A percentile compares a stretch with the other conserved stretches of the same genome.
phyloP scores from a whole-genome alignment of 83 land plant genomes.

The Diphasiastrum complanatum region DNA sequence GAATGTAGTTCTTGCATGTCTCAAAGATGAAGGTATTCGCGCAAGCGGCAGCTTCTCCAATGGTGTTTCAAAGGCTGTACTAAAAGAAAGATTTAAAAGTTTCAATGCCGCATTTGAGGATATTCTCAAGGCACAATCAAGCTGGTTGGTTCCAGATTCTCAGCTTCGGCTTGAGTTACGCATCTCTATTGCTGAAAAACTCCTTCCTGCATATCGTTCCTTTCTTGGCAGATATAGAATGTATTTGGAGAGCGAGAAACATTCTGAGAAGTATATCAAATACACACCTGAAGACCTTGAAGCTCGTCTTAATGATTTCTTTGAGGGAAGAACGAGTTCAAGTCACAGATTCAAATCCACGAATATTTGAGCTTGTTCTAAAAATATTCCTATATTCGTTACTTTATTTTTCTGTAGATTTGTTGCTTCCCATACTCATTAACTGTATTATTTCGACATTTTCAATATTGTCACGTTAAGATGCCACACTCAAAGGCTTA shows the following conservation, averaged over 20 bases:
- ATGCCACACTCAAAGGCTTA: too few species aligned
- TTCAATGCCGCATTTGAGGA: conserved; percentile 74
- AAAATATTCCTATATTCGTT: too few species aligned
- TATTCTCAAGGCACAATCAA: conserved; percentile 47
- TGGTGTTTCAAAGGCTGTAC: conserved; percentile 48
- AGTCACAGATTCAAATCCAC: too few species aligned
- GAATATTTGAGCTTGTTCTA: too few species aligned
- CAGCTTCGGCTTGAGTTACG: conserved; percentile 63
- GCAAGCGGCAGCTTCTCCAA: conserved; percentile 30
- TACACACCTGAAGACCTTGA: conserved; percentile 72
- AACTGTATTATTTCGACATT: too few species aligned
- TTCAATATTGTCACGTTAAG: too few species aligned
- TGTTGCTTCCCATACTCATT: too few species aligned
- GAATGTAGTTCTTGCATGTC: not conserved
- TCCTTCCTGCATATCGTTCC: conserved; percentile 65
- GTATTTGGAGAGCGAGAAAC: conserved; percentile 53
- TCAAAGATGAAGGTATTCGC: not conserved
- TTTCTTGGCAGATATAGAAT: conserved; percentile 55
- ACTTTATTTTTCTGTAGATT: too few species aligned
- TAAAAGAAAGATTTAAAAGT: conserved; percentile 61
- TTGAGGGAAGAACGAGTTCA: too few species aligned
- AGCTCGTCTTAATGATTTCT: conserved; percentile 51
- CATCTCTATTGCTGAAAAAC: conserved; percentile 46
- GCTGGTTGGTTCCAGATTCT: conserved; percentile 59
- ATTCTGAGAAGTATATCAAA: conserved; percentile 57